Evolutionary conservation across 768 basidiomycete species (phyloP), one percentile per base, ranked within the genome.

Genomic region (Trametes maxima): DNA sequence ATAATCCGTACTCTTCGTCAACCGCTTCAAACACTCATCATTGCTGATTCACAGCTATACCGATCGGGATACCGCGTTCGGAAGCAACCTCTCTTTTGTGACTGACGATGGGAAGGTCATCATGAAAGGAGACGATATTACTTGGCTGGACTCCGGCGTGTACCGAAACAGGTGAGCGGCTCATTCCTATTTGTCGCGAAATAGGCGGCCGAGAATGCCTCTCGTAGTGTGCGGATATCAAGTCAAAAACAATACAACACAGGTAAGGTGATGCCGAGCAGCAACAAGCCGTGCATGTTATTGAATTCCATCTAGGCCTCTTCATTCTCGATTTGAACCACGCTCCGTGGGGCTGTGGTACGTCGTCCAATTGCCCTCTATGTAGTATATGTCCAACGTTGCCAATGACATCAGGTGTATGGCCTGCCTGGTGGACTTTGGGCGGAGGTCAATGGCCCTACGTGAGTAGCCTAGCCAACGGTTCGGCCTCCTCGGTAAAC

Each of bases 301-400:
- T 22, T 54, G 14, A 60, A 1, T 28, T 19, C 51, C 0, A 19
- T 10, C 2, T 16, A 67, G 67, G 94, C 33, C 77, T 96, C 21
- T 93, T 95, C 70, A 82, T 96, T 60, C 78, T 95, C 24, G 94
- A 96, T 70, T 79, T 92, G 35, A 85, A 88, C 59, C 85, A 82
- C 72, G 92, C 93, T 47, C 94, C 94, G 0, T 92, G 88, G 85
- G 94, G 94, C 55, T 96, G 94, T 75, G 92, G 92, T 85, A 76
- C 57, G 82, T 74, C 50, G 42, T 55, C 57, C 13, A 12, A 6
- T 48, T 39, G 25, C 28, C n/a, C 0, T 33, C 36, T 57, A 33
- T 46, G 48, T 48, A 5, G n/a, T 40, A 51, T 58, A 33, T 57
- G 43, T 17, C 28, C 5, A 43, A 3, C 40, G 22, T 65, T 51